These are phyloP conservation scores for Saccharomycopsis guyanensis DNA, from an alignment of 805 yeast species.

Conservation along the genomic window DNA sequence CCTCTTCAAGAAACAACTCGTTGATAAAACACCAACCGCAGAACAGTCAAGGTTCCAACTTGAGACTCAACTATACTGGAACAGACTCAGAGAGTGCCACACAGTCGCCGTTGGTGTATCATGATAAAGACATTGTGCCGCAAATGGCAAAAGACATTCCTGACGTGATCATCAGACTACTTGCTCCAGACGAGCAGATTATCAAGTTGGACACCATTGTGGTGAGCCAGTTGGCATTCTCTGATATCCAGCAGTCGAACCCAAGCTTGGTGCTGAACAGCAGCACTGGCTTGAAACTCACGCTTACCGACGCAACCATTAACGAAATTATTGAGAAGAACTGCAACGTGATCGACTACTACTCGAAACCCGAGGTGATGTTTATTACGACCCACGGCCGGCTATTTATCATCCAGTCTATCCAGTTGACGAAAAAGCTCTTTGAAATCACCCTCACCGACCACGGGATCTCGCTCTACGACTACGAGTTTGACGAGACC, in stretches of 20 bases:
- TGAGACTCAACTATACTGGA: neutral
- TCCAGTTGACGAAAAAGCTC: constrained; percentile 26
- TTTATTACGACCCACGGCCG: constrained; percentile 30
- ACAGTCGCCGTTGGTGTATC: constrained; percentile 8
- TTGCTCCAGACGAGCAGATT: constrained; percentile 21
- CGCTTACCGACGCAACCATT: constrained; percentile 27
- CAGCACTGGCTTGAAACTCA: constrained; percentile 24
- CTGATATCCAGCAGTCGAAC: constrained; percentile 26
- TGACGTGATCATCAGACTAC: constrained; percentile 15
- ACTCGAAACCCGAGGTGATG: constrained; percentile 26
- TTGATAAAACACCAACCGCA: neutral
- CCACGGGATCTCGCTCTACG: constrained; percentile 63
- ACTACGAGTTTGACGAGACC: constrained; percentile 64
- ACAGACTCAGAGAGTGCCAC: neutral
- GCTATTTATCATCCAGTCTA: constrained; percentile 26
- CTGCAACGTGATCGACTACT: constrained; percentile 21
- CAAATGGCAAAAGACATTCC: constrained; percentile 4
- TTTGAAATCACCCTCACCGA: constrained; percentile 40
- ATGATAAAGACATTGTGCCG: constrained; percentile 12
- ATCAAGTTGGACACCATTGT: constrained; percentile 24
- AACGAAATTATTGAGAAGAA: constrained; percentile 28
- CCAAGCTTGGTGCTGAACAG: constrained; percentile 20
- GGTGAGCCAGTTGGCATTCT: constrained; percentile 27
- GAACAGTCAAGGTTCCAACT: neutral
- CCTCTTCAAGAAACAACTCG: neutral